These are phyloP conservation scores for Trametes elegans DNA, from an alignment of 768 basidiomycete species.

Conservation along the genomic window DNA sequence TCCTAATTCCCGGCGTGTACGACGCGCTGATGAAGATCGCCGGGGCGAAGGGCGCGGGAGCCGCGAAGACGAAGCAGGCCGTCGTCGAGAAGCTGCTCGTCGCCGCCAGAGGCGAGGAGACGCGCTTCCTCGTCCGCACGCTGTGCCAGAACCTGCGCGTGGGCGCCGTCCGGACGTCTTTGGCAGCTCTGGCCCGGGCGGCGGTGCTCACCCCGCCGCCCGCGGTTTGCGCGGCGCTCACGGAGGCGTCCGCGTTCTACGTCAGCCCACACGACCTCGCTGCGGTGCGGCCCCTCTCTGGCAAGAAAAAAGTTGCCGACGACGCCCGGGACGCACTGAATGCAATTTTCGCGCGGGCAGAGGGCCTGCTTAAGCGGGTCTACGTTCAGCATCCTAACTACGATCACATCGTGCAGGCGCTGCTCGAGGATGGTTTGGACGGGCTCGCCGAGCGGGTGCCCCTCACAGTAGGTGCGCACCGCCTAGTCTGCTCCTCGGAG, in stretches of 20 bases:
- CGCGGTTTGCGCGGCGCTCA: slow-evolving; percentile 22
- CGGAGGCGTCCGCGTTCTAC: slow-evolving; percentile 29
- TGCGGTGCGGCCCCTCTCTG: slow-evolving; percentile 24
- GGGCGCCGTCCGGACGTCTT: slow-evolving; percentile 81
- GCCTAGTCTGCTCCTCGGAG: neutral
- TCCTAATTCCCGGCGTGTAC: slow-evolving; percentile 66
- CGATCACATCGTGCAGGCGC: slow-evolving; percentile 60
- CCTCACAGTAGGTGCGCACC: slow-evolving; percentile 58
- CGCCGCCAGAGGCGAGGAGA: slow-evolving; percentile 82
- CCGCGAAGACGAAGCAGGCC: slow-evolving; percentile 71
- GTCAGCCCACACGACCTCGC: slow-evolving; percentile 33
- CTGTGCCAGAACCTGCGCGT: slow-evolving; percentile 78
- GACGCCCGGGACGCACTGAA: slow-evolving; percentile 36
- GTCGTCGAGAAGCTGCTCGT: slow-evolving; percentile 82
- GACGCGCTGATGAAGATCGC: slow-evolving; percentile 66
- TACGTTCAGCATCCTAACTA: slow-evolving; percentile 81
- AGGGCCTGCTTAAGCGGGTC: slow-evolving; percentile 63
- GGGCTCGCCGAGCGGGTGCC: slow-evolving; percentile 58
- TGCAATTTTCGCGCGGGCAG: slow-evolving; percentile 51
- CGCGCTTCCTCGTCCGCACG: slow-evolving; percentile 76
- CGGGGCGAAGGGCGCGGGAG: slow-evolving; percentile 68
- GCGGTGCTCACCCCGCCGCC: slow-evolving; percentile 57
- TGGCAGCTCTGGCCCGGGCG: slow-evolving; percentile 78
- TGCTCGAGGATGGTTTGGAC: slow-evolving; percentile 60
- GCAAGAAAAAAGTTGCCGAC: slow-evolving; percentile 34